phyloP scores from a whole-genome alignment of 495 filamentous ascomycete species.

The Penicillium egyptiacum region DNA sequence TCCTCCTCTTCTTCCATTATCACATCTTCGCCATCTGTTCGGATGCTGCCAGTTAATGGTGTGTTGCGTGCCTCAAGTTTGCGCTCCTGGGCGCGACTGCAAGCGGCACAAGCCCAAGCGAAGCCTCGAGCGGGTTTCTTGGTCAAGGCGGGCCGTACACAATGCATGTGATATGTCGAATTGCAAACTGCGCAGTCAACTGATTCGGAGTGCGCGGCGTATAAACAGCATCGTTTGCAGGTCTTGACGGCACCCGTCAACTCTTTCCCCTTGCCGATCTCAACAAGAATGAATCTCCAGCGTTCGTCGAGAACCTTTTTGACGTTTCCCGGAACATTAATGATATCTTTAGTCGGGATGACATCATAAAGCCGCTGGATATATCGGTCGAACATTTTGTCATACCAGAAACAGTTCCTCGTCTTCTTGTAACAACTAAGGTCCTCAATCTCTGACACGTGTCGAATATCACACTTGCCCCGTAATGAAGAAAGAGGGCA shows the following conservation, averaged over 20 bases:
- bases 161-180: constrained; percentile 98
- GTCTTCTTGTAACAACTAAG: constrained; percentile 79
- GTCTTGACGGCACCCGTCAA: constrained; percentile 94
- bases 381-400: constrained; percentile 96
- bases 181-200: constrained; percentile 95
- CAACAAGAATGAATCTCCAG: constrained; percentile 93
- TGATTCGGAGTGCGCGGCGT: constrained; percentile 92
- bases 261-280: constrained; percentile 88
- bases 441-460: constrained; percentile 81
- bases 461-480: constrained; percentile 85
- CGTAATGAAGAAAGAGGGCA: constrained; percentile 89
- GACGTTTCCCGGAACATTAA: constrained; percentile 92
- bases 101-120: constrained; percentile 95
- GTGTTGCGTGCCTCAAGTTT: constrained; percentile 91
- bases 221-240: constrained; percentile 86
- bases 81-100: constrained; percentile 88
- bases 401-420: constrained; percentile 91
- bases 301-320: constrained; percentile 93
- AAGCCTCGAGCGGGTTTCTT: constrained; percentile 98
- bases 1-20: constrained; percentile 74
- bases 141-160: constrained; percentile 84
- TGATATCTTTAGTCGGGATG: constrained; percentile 85
- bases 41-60: constrained; percentile 56
- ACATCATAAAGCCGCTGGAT: constrained; percentile 97
- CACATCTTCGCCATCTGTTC: constrained; percentile 74